Percentiles rank a stretch among this genome's conserved stretches.
These are phyloP conservation scores for Salix arbutifolia DNA, from an alignment of 345 rosid species.

Conservation along the genomic window DNA sequence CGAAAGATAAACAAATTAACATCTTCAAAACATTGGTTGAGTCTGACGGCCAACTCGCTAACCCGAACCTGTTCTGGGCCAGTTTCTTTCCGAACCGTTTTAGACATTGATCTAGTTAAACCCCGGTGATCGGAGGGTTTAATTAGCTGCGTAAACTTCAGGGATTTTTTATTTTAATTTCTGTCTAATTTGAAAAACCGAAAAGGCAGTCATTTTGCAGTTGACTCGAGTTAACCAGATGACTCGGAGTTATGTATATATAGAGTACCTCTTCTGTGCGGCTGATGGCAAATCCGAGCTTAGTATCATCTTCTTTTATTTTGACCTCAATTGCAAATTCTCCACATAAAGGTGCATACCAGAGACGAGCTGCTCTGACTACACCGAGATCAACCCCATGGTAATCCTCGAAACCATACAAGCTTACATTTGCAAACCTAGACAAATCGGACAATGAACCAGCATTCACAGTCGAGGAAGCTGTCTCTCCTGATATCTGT, in stretches of 20 bases:
- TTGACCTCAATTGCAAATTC: slow-evolving; percentile 67
- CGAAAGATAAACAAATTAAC: neutral
- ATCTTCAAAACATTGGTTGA: neutral
- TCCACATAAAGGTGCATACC: slow-evolving; percentile 76
- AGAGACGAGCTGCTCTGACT: slow-evolving; percentile 86
- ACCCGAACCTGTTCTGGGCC: too few species aligned
- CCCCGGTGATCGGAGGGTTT: too few species aligned
- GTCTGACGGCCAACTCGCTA: too few species aligned
- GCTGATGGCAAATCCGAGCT: slow-evolving; percentile 95
- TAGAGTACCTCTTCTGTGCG: slow-evolving; percentile 85
- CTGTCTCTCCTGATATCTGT: slow-evolving; percentile 94
- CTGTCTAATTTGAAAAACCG: too few species aligned
- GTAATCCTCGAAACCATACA: slow-evolving; percentile 96
- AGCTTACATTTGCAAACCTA: slow-evolving; percentile 63
- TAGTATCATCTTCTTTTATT: slow-evolving; percentile 65
- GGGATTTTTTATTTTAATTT: too few species aligned
- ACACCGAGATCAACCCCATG: slow-evolving; percentile 97
- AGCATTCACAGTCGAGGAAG: slow-evolving; percentile 76
- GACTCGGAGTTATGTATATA: neutral
- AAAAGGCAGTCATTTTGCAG: too few species aligned
- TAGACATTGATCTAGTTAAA: too few species aligned
- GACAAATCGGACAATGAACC: slow-evolving; percentile 81
- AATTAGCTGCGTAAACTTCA: too few species aligned
- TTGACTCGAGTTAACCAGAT: too few species aligned
- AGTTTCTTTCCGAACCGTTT: too few species aligned